A percentile compares a stretch with the other conserved stretches of the same genome.
These are phyloP conservation scores for Blastomyces parvus DNA, from an alignment of 2,329 filamentous ascomycete genomes.

Conservation along the genomic window DNA sequence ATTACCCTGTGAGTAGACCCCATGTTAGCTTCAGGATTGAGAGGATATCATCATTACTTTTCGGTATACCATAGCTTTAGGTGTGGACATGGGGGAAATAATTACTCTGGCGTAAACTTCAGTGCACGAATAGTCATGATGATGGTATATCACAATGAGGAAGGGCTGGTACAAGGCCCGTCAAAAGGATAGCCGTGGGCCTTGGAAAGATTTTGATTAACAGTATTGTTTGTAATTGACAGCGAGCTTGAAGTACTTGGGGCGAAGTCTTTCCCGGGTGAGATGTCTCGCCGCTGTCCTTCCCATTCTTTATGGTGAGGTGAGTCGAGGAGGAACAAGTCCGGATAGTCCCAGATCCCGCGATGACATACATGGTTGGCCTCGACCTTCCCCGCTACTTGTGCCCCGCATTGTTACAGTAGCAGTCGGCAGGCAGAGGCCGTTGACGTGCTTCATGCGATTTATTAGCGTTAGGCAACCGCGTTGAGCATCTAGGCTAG, in stretches of 20 bases:
- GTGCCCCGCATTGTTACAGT: no score
- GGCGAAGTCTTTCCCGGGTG: neutral
- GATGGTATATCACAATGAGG: conserved; percentile 13
- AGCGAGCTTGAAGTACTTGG: neutral
- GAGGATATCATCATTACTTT: neutral
- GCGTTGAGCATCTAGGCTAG: no score
- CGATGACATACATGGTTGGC: no score
- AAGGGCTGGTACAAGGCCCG: neutral
- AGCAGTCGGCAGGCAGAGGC: no score
- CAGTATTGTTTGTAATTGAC: neutral
- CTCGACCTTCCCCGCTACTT: no score
- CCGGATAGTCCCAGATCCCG: no score
- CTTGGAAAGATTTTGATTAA: no score
- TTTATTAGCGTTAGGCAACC: no score
- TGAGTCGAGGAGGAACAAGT: no score
- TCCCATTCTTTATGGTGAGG: no score
- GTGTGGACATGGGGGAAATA: conserved; percentile 7
- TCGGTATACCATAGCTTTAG: neutral
- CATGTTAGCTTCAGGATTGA: conserved; percentile 1
- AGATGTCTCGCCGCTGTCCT: no score
- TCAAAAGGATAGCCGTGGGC: neutral
- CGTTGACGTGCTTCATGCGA: no score
- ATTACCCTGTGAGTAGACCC: conserved; percentile 30
- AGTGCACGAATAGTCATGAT: conserved; percentile 34
- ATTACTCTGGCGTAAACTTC: conserved; percentile 37